Conservation (phyloP, 2,329 filamentous ascomycete species). For the Rhinocladiella mackenziei region DNA sequence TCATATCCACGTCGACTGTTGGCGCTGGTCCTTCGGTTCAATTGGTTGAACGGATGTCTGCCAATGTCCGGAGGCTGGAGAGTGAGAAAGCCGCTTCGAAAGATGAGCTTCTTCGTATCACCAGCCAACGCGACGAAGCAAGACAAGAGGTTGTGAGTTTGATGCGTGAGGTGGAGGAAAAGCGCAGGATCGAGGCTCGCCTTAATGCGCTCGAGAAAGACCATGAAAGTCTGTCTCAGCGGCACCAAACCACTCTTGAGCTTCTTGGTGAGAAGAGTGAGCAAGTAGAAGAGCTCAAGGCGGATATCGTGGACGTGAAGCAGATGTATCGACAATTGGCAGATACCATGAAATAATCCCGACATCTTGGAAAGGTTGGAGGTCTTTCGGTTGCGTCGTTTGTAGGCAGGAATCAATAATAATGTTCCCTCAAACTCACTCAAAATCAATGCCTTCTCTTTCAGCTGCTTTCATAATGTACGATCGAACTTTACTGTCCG, state of each 20-base stretch:
- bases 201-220: conserved; percentile 65
- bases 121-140: conserved; percentile 84
- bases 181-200: conserved; percentile 56
- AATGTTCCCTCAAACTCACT: conserved; percentile 6
- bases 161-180: conserved; percentile 79
- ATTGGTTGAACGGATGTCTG: conserved; percentile 92
- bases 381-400: not conserved
- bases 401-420: not conserved
- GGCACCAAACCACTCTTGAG: conserved; percentile 88
- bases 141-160: conserved; percentile 83
- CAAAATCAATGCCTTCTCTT: conserved; percentile 74
- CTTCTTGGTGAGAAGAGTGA: conserved; percentile 97
- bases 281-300: conserved; percentile 80
- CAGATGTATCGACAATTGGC: conserved; percentile 92
- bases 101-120: conserved; percentile 78
- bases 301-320: conserved; percentile 90
- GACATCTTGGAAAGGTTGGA: conserved; percentile 6
- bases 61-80: conserved; percentile 83
- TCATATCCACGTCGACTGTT: conserved; percentile 83
- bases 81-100: conserved; percentile 83
- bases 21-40: conserved; percentile 90
- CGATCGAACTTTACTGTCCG: conserved; percentile 73
- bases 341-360: conserved; percentile 58
- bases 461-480: conserved; percentile 77
- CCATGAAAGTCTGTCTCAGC: conserved; percentile 63